These are phyloP conservation scores for Fusarium udum DNA, from an alignment of 2,329 filamentous ascomycete species.

Conservation along the genomic window DNA sequence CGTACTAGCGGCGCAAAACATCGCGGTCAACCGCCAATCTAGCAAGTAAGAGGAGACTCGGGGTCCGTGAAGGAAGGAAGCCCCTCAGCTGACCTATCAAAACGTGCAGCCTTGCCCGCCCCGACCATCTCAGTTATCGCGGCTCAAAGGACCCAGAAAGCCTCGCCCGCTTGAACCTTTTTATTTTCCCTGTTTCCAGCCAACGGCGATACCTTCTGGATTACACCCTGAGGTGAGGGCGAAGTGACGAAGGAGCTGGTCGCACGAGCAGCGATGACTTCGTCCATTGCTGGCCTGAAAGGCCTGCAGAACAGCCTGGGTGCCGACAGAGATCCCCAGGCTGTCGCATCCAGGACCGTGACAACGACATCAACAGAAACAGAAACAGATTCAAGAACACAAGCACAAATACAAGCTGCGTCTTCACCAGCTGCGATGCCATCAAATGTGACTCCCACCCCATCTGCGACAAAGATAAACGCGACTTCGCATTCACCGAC, in stretches of 20 bases:
- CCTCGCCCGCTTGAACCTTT: slow-evolving; percentile 42
- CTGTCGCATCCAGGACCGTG: slow-evolving; percentile 33
- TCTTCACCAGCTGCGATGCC: slow-evolving; percentile 10
- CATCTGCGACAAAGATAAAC: slow-evolving; percentile 17
- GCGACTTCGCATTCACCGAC: slow-evolving; percentile 24
- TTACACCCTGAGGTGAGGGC: slow-evolving; percentile 35
- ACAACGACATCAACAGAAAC: slow-evolving; percentile 10
- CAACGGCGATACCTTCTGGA: slow-evolving; percentile 32
- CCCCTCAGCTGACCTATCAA: slow-evolving; percentile 37
- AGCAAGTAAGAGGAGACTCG: slow-evolving; percentile 36
- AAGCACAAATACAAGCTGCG: background rate
- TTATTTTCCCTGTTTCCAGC: slow-evolving; percentile 40
- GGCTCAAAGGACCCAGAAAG: slow-evolving; percentile 44
- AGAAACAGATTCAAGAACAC: slow-evolving; percentile 1
- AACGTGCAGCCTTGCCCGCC: slow-evolving; percentile 30
- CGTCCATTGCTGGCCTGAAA: slow-evolving; percentile 59
- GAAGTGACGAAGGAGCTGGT: slow-evolving; percentile 65
- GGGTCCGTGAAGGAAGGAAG: slow-evolving; percentile 25
- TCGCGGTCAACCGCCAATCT: slow-evolving; percentile 19
- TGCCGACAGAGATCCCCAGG: slow-evolving; percentile 36
- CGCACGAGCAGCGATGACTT: slow-evolving; percentile 67
- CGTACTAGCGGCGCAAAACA: slow-evolving; percentile 33
- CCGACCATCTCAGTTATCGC: slow-evolving; percentile 43
- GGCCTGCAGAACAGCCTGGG: slow-evolving; percentile 38
- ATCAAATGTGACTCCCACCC: slow-evolving; percentile 21